These are phyloP conservation scores for Coprinellus aureogranulatus DNA, from an alignment of 768 basidiomycete species.

Conservation along the genomic window DNA sequence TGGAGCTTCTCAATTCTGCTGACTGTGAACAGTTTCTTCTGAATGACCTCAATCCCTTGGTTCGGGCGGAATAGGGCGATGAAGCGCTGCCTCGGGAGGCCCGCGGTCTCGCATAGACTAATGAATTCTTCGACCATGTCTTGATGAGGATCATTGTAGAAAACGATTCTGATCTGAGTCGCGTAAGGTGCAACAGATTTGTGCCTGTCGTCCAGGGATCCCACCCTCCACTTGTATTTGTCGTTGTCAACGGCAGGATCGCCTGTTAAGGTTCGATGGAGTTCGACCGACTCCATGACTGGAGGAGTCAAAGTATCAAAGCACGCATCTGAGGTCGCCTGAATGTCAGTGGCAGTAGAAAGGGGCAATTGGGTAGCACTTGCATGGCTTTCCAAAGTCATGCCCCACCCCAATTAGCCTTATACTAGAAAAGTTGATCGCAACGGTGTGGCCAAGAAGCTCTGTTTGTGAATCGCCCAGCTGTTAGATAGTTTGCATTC, in stretches of 20 bases:
- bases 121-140: conserved; percentile 53
- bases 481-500: conserved; percentile 37
- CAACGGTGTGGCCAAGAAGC: conserved; percentile 46
- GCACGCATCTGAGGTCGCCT: conserved; percentile 50
- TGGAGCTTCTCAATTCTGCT: conserved; percentile 47
- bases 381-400: conserved; percentile 65
- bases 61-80: conserved; percentile 31
- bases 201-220: conserved; percentile 59
- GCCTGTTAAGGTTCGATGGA: conserved; percentile 51
- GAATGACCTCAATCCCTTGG: conserved; percentile 46
- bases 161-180: conserved; percentile 62
- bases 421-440: conserved; percentile 57
- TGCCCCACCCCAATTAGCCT: conserved; percentile 58
- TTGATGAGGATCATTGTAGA: conserved; percentile 45
- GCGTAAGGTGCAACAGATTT: conserved; percentile 63
- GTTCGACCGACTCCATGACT: conserved; percentile 55
- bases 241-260: conserved; percentile 34
- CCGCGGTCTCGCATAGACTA: conserved; percentile 51
- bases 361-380: conserved; percentile 17
- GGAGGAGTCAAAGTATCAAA: conserved; percentile 70
- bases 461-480: conserved; percentile 58
- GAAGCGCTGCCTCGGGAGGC: conserved; percentile 30
- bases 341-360: neutral
- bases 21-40: conserved; percentile 48
- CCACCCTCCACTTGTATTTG: conserved; percentile 58